These are phyloP conservation scores for Phaeotremella fagi DNA, from an alignment of 768 basidiomycete species.

Conservation along the genomic window DNA sequence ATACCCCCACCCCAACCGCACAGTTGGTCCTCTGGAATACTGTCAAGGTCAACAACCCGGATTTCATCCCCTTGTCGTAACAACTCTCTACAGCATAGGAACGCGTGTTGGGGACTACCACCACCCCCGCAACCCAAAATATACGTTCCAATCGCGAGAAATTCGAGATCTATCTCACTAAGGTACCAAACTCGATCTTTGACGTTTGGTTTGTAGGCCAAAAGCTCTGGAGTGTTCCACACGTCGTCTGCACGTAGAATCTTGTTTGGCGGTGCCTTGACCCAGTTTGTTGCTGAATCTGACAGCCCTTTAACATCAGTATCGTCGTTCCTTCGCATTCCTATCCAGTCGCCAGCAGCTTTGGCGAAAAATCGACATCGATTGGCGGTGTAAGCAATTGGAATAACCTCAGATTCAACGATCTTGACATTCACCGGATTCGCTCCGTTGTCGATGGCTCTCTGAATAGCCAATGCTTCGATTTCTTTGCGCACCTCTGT, in stretches of 20 bases:
- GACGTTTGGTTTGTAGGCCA: constrained; percentile 51
- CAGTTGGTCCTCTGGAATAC: constrained; percentile 52
- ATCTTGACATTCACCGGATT: constrained; percentile 52
- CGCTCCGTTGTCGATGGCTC: constrained; percentile 54
- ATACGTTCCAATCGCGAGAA: constrained; percentile 62
- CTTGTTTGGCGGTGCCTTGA: too few species aligned
- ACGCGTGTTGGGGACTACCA: constrained; percentile 57
- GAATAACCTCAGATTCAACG: constrained; percentile 58
- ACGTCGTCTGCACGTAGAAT: constrained; percentile 3
- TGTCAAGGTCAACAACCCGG: constrained; percentile 53
- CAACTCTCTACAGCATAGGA: constrained; percentile 55
- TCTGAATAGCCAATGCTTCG: constrained; percentile 51
- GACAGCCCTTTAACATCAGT: constrained; percentile 1
- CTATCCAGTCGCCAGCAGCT: constrained; percentile 56
- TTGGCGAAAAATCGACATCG: constrained; percentile 56
- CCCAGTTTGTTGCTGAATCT: too few species aligned
- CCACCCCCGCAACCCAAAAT: constrained; percentile 64
- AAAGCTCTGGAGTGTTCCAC: constrained; percentile 35
- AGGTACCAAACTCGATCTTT: constrained; percentile 52
- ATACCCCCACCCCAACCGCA: constrained; percentile 50
- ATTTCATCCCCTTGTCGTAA: constrained; percentile 54
- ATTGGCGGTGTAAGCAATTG: constrained; percentile 49
- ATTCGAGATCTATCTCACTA: constrained; percentile 55
- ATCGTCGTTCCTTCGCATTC: constrained; percentile 8
- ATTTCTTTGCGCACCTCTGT: constrained; percentile 47